Percentiles rank a stretch among this genome's conserved stretches.
Evolutionary conservation across 192 early-diverging fungal species (phyloP).

Genomic region (Thamnidium elegans): DNA sequence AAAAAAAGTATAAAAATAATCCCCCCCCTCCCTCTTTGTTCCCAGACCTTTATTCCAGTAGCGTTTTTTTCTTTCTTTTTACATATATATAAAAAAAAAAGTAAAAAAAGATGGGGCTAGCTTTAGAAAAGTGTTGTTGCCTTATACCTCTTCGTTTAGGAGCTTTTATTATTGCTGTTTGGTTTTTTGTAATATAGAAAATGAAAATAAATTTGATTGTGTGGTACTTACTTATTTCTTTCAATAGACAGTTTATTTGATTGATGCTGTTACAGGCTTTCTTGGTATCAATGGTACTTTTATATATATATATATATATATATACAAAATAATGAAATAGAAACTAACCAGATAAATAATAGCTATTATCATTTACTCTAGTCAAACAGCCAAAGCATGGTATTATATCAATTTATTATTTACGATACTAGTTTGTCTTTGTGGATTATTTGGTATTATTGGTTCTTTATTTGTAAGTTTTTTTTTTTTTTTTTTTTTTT

Average conservation of each 20-base stretch:
- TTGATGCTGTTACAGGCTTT: constrained; percentile 28
- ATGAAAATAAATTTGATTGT: background rate
- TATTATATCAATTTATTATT: constrained; percentile 23
- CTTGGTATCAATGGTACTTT: constrained; percentile 27
- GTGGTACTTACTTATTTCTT: background rate
- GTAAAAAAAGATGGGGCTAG: constrained; percentile 19
- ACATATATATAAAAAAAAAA: background rate
- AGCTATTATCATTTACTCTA: constrained; percentile 23
- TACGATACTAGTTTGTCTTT: constrained; percentile 10
- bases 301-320: too few species aligned
- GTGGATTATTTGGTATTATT: constrained; percentile 24
- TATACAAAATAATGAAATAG: background rate
- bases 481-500: background rate
- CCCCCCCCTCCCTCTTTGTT: background rate
- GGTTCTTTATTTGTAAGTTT: constrained; percentile 19
- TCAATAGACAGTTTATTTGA: constrained; percentile 11
- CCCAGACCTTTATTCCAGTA: too few species aligned
- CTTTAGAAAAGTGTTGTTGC: constrained; percentile 39
- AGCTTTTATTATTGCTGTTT: constrained; percentile 37
- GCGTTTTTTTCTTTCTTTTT: background rate
- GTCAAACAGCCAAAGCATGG: constrained; percentile 18
- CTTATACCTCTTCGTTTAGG: constrained; percentile 39
- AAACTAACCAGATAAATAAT: background rate
- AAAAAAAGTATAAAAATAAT: too few species aligned
- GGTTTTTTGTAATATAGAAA: constrained; percentile 30